These are phyloP conservation scores for Acer yangbiense DNA, from an alignment of 345 rosid species.

Conservation along the genomic window DNA sequence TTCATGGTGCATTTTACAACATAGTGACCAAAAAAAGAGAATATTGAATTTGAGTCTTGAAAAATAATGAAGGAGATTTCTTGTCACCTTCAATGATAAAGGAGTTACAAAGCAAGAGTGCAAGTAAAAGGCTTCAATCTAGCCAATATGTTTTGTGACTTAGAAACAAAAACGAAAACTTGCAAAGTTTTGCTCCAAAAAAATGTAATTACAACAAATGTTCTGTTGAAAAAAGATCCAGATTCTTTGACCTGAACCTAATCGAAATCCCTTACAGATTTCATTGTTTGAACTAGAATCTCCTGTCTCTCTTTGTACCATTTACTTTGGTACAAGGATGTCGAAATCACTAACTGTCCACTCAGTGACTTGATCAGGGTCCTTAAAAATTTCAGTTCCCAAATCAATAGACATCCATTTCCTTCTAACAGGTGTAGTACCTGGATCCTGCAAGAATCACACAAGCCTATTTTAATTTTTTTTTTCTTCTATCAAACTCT, in stretches of 20 bases:
- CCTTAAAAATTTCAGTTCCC: conserved; percentile 53
- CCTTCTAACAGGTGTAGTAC: conserved; percentile 38
- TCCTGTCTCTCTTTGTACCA: neutral
- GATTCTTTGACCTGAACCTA: conserved; percentile 24
- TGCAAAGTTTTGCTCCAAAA: neutral
- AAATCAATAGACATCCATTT: conserved; percentile 50
- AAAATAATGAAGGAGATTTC: too few species aligned
- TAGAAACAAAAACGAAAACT: too few species aligned
- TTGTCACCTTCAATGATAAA: too few species aligned
- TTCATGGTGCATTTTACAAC: too few species aligned
- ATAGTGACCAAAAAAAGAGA: too few species aligned
- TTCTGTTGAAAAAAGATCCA: neutral
- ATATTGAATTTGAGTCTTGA: too few species aligned
- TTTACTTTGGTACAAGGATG: conserved; percentile 35
- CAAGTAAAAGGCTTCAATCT: neutral
- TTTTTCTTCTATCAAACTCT: conserved; percentile 7
- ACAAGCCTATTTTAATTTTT: neutral
- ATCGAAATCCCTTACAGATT: neutral
- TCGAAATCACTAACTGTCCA: conserved; percentile 48
- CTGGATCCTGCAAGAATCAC: conserved; percentile 41
- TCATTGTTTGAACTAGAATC: conserved; percentile 16
- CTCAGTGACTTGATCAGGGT: conserved; percentile 46
- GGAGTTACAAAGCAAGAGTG: neutral
- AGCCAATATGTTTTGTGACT: neutral
- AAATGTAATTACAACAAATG: neutral